Conservation (phyloP, 2,329 filamentous ascomycete species). For the Penicillium concentricum region DNA sequence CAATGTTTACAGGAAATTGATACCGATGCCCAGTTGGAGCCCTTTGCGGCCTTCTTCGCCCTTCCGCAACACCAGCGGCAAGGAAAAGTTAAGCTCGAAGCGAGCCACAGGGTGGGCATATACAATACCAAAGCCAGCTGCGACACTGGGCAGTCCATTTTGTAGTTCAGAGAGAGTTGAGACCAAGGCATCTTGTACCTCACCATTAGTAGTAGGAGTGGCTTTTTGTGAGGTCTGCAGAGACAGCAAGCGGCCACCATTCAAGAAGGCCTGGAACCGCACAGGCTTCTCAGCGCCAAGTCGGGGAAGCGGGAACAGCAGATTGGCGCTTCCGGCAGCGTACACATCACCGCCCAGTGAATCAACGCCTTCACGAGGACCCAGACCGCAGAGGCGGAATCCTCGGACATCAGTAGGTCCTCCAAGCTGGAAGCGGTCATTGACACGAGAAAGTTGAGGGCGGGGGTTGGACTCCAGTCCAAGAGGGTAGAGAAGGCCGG, state of each 20-base stretch:
- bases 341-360: conserved; percentile 89
- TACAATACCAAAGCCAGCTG: conserved; percentile 84
- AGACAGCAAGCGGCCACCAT: conserved; percentile 80
- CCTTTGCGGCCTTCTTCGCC: conserved; percentile 90
- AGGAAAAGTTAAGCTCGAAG: conserved; percentile 93
- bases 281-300: conserved; percentile 80
- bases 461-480: conserved; percentile 57
- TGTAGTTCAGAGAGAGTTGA: conserved; percentile 68
- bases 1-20: conserved; percentile 75
- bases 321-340: conserved; percentile 80
- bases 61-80: conserved; percentile 76
- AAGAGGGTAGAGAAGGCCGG: conserved; percentile 81
- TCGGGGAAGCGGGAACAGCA: conserved; percentile 80
- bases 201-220: conserved; percentile 50
- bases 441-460: conserved; percentile 72
- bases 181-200: conserved; percentile 46
- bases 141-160: conserved; percentile 76
- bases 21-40: conserved; percentile 89
- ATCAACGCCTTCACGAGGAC: conserved; percentile 81
- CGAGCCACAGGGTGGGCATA: conserved; percentile 92
- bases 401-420: conserved; percentile 93
- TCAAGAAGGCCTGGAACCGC: conserved; percentile 85
- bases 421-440: conserved; percentile 92
- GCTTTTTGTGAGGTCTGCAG: conserved; percentile 58
- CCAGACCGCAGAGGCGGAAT: conserved; percentile 85